Evolutionary conservation across 495 filamentous ascomycete species (phyloP).

Genomic region (Daldinia childiae): DNA sequence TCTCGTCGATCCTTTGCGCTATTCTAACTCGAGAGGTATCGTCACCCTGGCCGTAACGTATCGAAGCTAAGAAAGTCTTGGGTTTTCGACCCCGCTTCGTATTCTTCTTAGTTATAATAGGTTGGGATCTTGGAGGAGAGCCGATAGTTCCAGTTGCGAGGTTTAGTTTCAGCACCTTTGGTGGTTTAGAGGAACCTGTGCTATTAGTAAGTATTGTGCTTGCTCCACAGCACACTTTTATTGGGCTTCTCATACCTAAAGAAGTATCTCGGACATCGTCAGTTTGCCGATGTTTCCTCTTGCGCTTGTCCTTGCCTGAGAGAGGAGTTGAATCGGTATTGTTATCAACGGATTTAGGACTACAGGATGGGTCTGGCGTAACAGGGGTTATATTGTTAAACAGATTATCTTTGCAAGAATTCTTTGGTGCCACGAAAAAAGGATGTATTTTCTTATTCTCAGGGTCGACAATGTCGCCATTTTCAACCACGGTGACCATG

Average conservation of each 20-base stretch:
- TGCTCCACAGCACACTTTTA: neutral
- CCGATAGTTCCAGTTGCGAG: conserved; percentile 64
- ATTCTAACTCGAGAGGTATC: conserved; percentile 45
- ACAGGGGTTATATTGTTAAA: conserved; percentile 26
- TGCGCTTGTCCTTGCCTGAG: conserved; percentile 8
- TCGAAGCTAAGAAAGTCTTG: conserved; percentile 40
- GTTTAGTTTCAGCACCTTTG: conserved; percentile 59
- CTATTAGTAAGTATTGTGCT: neutral
- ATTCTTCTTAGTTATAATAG: conserved; percentile 4
- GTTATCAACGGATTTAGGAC: conserved; percentile 27
- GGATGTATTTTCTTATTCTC: conserved; percentile 51
- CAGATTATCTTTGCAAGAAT: conserved; percentile 15
- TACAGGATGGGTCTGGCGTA: conserved; percentile 39
- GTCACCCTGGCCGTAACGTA: conserved; percentile 50
- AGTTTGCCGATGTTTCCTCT: conserved; percentile 39
- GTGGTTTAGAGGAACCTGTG: conserved; percentile 47
- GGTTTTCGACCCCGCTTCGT: conserved; percentile 34
- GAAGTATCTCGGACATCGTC: conserved; percentile 1
- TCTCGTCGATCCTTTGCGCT: conserved; percentile 47
- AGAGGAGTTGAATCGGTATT: conserved; percentile 15
- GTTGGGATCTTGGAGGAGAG: conserved; percentile 54
- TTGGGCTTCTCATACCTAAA: conserved; percentile 6
- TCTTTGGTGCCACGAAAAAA: conserved; percentile 49
- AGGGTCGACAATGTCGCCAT: conserved; percentile 15
- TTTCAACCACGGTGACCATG: conserved; percentile 42